Evolutionary conservation across 2,329 filamentous ascomycete species (phyloP).

Genomic region (Ophiostoma fasciatum): DNA sequence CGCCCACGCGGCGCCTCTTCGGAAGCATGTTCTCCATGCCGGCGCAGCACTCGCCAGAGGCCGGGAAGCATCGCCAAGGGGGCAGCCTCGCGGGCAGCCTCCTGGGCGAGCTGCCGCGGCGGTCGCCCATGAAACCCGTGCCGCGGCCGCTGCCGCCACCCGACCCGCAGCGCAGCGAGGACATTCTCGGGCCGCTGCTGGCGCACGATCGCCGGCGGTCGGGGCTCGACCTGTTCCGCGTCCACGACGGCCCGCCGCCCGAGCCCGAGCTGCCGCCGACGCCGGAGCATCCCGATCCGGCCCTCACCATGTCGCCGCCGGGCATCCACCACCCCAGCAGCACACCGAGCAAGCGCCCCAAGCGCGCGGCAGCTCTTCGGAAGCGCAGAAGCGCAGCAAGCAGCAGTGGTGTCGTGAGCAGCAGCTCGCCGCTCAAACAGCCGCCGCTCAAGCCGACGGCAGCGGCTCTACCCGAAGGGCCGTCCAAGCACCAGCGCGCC

Average conservation of each 20-base stretch:
- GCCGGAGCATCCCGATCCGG: constrained; percentile 34
- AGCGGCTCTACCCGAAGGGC: too few species aligned
- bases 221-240: constrained; percentile 20
- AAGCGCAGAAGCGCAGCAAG: too few species aligned
- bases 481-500: too few species aligned
- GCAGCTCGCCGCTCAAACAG: constrained; percentile 36
- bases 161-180: constrained; percentile 25
- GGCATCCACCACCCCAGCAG: constrained; percentile 42
- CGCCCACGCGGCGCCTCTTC: constrained; percentile 14
- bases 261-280: constrained; percentile 52
- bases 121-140: constrained; percentile 27
- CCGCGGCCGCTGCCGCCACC: constrained; percentile 33
- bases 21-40: background rate
- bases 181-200: constrained; percentile 27
- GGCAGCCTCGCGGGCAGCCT: constrained; percentile 14
- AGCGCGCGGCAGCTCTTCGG: too few species aligned
- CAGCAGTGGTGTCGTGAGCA: constrained; percentile 17
- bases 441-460: constrained; percentile 14
- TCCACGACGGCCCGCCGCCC: constrained; percentile 19
- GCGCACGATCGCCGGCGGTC: constrained; percentile 22
- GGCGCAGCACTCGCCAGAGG: constrained; percentile 12
- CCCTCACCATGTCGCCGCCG: constrained; percentile 37
- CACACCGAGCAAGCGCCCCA: constrained; percentile 31
- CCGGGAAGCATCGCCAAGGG: background rate
- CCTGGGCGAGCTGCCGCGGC: constrained; percentile 22